These are phyloP conservation scores for Cephaloascus fragrans DNA, from an alignment of 805 yeast species.

Conservation along the genomic window DNA sequence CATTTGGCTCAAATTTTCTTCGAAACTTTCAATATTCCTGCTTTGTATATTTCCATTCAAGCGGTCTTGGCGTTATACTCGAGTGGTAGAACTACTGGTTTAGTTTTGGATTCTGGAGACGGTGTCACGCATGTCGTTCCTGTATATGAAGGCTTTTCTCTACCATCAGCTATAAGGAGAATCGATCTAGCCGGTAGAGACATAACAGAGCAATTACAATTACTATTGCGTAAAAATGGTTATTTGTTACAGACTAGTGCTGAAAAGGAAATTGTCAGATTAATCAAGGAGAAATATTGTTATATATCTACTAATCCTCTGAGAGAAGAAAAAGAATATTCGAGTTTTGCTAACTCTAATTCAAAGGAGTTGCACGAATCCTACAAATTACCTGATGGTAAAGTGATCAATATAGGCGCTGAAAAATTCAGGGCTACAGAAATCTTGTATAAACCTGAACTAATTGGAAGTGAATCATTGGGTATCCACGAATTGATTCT, in stretches of 20 bases:
- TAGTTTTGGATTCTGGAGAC: conserved; percentile 87
- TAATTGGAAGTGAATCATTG: conserved; percentile 64
- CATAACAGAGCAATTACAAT: conserved; percentile 64
- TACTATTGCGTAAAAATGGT: conserved; percentile 62
- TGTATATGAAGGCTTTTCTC: conserved; percentile 78
- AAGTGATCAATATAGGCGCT: conserved; percentile 48
- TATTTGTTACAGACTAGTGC: conserved; percentile 55
- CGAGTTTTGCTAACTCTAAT: conserved; percentile 1
- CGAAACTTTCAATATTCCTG: conserved; percentile 67
- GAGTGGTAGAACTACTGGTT: conserved; percentile 83
- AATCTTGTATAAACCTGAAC: conserved; percentile 70
- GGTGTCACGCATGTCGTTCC: conserved; percentile 88
- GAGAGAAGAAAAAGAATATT: conserved; percentile 44
- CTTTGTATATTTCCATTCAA: conserved; percentile 63
- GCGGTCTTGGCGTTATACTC: conserved; percentile 83
- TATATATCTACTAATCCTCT: conserved; percentile 49
- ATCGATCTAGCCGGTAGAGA: conserved; percentile 83
- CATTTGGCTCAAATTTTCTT: conserved; percentile 54
- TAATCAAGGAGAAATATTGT: conserved; percentile 69
- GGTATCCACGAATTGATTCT: conserved; percentile 59
- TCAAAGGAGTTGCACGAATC: conserved; percentile 15
- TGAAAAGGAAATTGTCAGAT: conserved; percentile 73
- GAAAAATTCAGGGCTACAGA: conserved; percentile 74
- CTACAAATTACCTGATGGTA: conserved; percentile 82
- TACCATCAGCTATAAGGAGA: conserved; percentile 63